phyloP scores from a whole-genome alignment of 257 asterid species.

The Dorcoceras hygrometricum region DNA sequence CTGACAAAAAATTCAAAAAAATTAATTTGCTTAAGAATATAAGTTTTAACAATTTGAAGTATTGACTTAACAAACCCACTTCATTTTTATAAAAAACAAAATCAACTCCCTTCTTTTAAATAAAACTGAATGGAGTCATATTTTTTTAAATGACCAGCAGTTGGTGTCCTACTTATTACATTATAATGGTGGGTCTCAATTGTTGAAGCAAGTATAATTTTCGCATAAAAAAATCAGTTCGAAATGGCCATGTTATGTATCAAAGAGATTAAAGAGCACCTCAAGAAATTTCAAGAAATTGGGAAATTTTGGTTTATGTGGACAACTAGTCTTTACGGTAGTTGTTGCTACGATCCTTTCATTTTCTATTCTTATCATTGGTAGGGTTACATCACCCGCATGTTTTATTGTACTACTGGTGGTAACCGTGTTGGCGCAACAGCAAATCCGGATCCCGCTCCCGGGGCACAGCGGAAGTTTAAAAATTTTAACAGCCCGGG shows the following conservation, averaged over 20 bases:
- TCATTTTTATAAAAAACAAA: no score
- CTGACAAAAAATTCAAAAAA: no score
- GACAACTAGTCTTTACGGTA: constrained; percentile 78
- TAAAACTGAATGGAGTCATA: no score
- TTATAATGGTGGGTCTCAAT: neutral
- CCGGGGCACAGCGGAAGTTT: no score
- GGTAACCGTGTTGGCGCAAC: no score
- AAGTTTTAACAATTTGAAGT: no score
- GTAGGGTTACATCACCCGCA: constrained; percentile 83
- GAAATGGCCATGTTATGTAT: constrained; percentile 45
- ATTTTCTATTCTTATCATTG: constrained; percentile 67
- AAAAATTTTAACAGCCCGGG: no score
- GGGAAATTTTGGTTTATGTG: constrained; percentile 97
- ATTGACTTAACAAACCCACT: no score
- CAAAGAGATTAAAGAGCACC: constrained; percentile 81
- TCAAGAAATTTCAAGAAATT: constrained; percentile 84
- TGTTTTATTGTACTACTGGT: constrained; percentile 85
- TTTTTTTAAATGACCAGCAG: no score
- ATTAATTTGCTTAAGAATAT: no score
- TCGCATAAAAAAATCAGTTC: neutral
- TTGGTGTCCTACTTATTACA: constrained; percentile 8
- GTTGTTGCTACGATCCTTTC: constrained; percentile 91
- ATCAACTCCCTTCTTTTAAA: no score
- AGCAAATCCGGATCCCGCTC: no score
- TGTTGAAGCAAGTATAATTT: neutral